phyloP scores from a whole-genome alignment of 1,284 basidiomycete species.

The Tilletia caries region DNA sequence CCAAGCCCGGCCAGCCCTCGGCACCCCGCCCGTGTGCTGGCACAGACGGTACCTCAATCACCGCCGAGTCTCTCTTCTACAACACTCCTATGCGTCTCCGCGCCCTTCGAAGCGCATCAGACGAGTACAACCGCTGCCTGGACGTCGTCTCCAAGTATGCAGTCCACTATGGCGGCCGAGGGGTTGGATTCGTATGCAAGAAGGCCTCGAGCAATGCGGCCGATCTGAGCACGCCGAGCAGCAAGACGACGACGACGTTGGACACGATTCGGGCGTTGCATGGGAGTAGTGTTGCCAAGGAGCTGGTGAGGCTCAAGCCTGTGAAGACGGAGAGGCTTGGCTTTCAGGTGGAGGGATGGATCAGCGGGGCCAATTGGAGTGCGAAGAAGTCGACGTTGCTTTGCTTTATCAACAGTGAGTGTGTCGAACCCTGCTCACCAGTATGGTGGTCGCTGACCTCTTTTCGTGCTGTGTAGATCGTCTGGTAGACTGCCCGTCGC shows the following conservation, averaged over 20 bases:
- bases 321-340: constrained; percentile 31
- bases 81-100: constrained; percentile 85
- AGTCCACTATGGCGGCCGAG: constrained; percentile 51
- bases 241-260: constrained; percentile 60
- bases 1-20: constrained; percentile 36
- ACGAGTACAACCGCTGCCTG: constrained; percentile 87
- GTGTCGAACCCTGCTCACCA: neutral
- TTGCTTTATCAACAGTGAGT: constrained; percentile 94
- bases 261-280: constrained; percentile 79
- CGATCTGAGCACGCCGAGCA: constrained; percentile 77
- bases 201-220: constrained; percentile 35
- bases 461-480: constrained; percentile 67
- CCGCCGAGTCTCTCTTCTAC: constrained; percentile 93
- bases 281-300: constrained; percentile 74
- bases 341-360: constrained; percentile 62
- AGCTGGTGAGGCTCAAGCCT: constrained; percentile 63
- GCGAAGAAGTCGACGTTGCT: constrained; percentile 79
- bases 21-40: constrained; percentile 81
- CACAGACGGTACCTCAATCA: constrained; percentile 88
- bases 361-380: constrained; percentile 84
- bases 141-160: constrained; percentile 95
- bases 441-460: neutral
- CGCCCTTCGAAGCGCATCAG: constrained; percentile 77
- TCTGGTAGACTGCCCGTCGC: constrained; percentile 80
- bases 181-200: constrained; percentile 71